Percentiles rank a stretch among this genome's conserved stretches.
Evolutionary conservation across 345 rosid genomes (phyloP).

Genomic region (Adansonia digitata): DNA sequence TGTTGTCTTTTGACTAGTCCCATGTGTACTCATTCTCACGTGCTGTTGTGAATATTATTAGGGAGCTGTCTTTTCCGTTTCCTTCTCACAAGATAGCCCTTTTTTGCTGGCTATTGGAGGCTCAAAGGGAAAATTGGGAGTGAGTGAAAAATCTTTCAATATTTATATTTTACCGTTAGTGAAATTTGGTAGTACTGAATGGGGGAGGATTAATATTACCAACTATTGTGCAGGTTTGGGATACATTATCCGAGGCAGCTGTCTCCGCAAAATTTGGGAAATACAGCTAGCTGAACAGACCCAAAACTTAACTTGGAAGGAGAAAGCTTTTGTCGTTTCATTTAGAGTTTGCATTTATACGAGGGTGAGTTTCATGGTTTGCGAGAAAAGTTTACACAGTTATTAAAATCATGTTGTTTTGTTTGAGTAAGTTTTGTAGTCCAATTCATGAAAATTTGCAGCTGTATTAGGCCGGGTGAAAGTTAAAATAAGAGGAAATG

Average conservation of each 20-base stretch:
- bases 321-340: not conserved
- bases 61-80: slow-evolving; percentile 80
- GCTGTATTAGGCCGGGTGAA: no score
- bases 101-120: slow-evolving; percentile 89
- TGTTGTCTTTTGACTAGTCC: not conserved
- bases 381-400: not conserved
- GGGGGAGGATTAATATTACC: not conserved
- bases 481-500: no score
- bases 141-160: slow-evolving; percentile 29
- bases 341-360: not conserved
- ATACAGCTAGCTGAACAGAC: slow-evolving; percentile 11
- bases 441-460: no score
- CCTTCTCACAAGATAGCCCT: slow-evolving; percentile 74
- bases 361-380: not conserved
- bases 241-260: slow-evolving; percentile 48
- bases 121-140: slow-evolving; percentile 79
- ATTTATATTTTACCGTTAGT: not conserved
- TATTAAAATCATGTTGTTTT: no score
- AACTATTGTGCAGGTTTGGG: slow-evolving; percentile 66
- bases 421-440: no score
- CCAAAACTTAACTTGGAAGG: not conserved
- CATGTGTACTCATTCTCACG: no score
- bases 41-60: slow-evolving; percentile 23
- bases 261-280: slow-evolving; percentile 45
- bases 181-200: not conserved